A percentile compares a stretch with the other conserved stretches of the same genome.
phyloP scores from a whole-genome alignment of 139 green algal genomes.

The Chlamydomonas sp. region DNA sequence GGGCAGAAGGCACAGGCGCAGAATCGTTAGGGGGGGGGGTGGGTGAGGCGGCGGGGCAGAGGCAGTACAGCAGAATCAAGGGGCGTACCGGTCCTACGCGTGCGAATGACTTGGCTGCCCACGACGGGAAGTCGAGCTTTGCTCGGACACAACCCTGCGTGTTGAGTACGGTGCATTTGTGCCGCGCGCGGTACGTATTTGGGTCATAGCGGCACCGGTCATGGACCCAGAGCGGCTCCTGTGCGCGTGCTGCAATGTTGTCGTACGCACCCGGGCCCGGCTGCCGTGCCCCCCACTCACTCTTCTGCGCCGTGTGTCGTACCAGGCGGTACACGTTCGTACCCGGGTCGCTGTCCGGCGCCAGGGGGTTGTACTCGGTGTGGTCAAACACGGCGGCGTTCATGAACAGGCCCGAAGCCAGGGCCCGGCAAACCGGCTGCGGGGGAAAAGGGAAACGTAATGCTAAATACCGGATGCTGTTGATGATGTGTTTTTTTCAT shows the following conservation, averaged over 20 bases:
- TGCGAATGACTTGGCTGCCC: not conserved
- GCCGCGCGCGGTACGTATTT: not conserved
- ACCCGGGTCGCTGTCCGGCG: conserved; percentile 47
- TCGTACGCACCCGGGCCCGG: not conserved
- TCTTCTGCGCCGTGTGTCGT: conserved; percentile 27
- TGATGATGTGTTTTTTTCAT: not conserved
- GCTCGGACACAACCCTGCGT: not conserved
- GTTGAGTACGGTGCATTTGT: not conserved
- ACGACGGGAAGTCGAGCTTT: not conserved
- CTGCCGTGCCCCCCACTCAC: no score
- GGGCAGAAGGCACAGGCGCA: not conserved
- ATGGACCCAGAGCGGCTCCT: not conserved
- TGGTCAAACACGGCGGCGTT: conserved; percentile 71
- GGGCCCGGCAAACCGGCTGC: conserved; percentile 19
- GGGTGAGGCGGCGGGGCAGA: no score
- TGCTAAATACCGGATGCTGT: not conserved
- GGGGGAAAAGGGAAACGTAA: not conserved
- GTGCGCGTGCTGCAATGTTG: not conserved
- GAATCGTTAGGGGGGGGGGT: not conserved
- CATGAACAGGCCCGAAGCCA: conserved; percentile 67
- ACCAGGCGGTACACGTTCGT: conserved; percentile 73
- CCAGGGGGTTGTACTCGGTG: conserved; percentile 58
- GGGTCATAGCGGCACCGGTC: not conserved
- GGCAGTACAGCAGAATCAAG: no score
- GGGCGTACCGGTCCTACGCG: conserved; percentile 28